A percentile compares a stretch with the other conserved stretches of the same genome.
Conservation (phyloP, 371 early-diverging fungal species). For the Phascolomyces articulosus region DNA sequence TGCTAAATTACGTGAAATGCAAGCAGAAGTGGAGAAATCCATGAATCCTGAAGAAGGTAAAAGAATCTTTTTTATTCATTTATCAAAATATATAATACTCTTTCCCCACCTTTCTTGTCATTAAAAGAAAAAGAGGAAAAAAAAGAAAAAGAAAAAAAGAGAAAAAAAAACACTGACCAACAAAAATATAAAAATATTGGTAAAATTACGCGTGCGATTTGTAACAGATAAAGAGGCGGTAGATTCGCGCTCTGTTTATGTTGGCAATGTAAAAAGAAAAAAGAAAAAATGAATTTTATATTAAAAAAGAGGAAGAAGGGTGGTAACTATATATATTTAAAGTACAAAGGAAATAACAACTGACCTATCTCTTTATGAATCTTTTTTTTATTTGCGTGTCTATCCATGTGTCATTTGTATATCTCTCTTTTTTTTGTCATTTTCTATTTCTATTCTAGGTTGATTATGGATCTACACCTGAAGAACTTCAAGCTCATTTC, state of each 20-base stretch:
- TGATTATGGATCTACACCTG: slow-evolving; percentile 94
- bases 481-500: slow-evolving; percentile 96
- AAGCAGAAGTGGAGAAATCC: slow-evolving; percentile 86
- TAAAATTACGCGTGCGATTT: not conserved
- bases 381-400: too few species aligned
- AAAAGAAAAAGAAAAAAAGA: slow-evolving; percentile 1
- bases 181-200: not conserved
- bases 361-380: not conserved
- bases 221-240: slow-evolving; percentile 78
- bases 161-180: slow-evolving; percentile 9
- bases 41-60: slow-evolving; percentile 69
- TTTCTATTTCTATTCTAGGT: slow-evolving; percentile 55
- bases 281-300: not conserved
- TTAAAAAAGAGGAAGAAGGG: not conserved
- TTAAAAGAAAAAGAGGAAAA: slow-evolving; percentile 2
- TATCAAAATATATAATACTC: too few species aligned
- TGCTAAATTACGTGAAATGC: slow-evolving; percentile 91
- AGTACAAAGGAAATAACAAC: too few species aligned
- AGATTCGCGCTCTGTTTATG: slow-evolving; percentile 93
- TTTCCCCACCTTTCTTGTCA: too few species aligned
- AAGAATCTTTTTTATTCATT: not conserved
- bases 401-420: not conserved
- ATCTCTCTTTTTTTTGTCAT: slow-evolving; percentile 7
- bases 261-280: slow-evolving; percentile 82
- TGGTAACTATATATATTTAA: not conserved